phyloP scores from a whole-genome alignment of 495 filamentous ascomycete species.

The Jackrogersella multiformis region DNA sequence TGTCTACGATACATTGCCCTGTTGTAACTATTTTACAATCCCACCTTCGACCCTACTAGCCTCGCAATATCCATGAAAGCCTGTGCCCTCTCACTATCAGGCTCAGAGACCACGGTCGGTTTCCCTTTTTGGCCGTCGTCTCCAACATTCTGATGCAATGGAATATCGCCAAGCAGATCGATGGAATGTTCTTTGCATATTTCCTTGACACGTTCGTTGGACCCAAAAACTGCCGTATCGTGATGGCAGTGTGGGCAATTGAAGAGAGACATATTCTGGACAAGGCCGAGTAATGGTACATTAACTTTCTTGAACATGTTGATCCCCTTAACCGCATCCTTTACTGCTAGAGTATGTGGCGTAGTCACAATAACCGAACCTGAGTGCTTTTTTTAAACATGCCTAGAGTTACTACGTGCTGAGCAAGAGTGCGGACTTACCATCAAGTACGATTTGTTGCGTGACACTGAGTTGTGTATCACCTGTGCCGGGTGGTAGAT shows the following conservation, averaged over 20 bases:
- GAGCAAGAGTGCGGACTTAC: constrained; percentile 46
- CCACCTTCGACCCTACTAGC: constrained; percentile 64
- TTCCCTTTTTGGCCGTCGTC: constrained; percentile 88
- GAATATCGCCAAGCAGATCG: constrained; percentile 86
- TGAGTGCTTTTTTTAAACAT: constrained; percentile 41
- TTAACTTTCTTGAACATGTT: constrained; percentile 90
- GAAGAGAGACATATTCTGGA: constrained; percentile 95
- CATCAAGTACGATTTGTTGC: constrained; percentile 87
- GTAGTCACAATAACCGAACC: constrained; percentile 91
- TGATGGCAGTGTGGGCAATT: constrained; percentile 79
- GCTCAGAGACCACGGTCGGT: constrained; percentile 90
- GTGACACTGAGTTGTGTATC: constrained; percentile 94
- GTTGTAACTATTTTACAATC: constrained; percentile 33
- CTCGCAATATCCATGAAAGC: constrained; percentile 78
- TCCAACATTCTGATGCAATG: constrained; percentile 85
- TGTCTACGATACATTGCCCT: neutral
- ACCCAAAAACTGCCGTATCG: constrained; percentile 82
- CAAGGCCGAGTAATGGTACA: constrained; percentile 82
- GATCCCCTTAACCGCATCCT: constrained; percentile 88
- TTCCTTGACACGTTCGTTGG: constrained; percentile 55
- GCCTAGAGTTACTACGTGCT: neutral
- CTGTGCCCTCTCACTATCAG: constrained; percentile 71
- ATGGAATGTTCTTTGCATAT: constrained; percentile 68
- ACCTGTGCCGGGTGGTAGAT: constrained; percentile 93
- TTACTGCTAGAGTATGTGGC: constrained; percentile 88